Conservation (phyloP, 2,329 filamentous ascomycete genomes). For the Fusarium clavum region DNA sequence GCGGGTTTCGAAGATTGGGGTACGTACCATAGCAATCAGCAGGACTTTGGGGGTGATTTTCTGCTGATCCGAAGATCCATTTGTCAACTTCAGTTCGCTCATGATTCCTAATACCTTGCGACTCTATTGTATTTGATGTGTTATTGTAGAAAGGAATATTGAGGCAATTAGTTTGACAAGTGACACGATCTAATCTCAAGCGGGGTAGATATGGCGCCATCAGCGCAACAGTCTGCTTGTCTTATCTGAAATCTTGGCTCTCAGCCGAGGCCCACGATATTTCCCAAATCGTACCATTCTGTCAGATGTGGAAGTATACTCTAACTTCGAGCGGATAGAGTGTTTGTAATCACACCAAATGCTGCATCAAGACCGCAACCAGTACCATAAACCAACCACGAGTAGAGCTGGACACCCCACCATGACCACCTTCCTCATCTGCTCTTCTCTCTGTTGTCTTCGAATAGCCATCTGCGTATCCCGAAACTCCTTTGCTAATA, state of each 20-base stretch:
- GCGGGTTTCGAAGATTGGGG: fast-evolving
- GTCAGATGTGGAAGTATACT: background rate
- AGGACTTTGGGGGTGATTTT: constrained; percentile 23
- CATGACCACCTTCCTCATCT: background rate
- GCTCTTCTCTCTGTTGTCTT: background rate
- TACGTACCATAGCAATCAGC: constrained; percentile 28
- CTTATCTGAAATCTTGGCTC: background rate
- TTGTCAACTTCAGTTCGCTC: background rate
- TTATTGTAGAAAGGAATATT: background rate
- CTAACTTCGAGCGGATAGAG: fast-evolving
- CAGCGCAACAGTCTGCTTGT: background rate
- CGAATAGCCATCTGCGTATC: background rate
- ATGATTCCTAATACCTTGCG: background rate
- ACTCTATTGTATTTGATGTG: fast-evolving
- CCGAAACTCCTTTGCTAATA: constrained; percentile 2
- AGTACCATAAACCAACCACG: background rate
- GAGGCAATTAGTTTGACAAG: constrained; percentile 14
- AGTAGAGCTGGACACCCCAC: background rate
- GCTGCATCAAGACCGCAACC: background rate
- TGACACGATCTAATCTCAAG: constrained; percentile 4
- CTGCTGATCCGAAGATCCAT: background rate
- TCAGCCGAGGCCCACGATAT: constrained; percentile 15
- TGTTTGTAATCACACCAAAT: background rate
- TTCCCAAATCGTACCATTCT: background rate
- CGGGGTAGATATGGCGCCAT: constrained; percentile 35